phyloP scores from a whole-genome alignment of 23 red algal species.

The Gracilaria gracilis region DNA sequence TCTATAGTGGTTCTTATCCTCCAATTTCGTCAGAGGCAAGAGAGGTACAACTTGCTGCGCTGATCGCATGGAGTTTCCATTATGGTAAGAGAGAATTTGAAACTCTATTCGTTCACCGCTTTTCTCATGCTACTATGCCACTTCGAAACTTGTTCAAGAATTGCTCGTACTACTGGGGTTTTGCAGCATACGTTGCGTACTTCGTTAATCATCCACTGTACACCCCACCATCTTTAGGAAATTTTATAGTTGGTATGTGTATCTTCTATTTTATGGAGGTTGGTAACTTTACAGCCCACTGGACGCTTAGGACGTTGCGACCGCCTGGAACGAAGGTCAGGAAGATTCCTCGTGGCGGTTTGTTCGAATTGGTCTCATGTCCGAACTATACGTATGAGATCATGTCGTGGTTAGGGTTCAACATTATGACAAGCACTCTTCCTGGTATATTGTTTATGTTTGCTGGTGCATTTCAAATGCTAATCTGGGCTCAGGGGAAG shows the following conservation, averaged over 20 bases:
- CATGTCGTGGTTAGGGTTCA: conserved; percentile 90
- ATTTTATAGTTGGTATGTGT: conserved; percentile 52
- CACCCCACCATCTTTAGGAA: conserved; percentile 69
- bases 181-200: conserved; percentile 84
- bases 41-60: conserved; percentile 62
- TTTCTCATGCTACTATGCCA: conserved; percentile 99
- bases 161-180: conserved; percentile 96
- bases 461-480: conserved; percentile 90
- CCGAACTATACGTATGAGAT: conserved; percentile 95
- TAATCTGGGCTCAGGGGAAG: conserved; percentile 91
- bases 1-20: conserved; percentile 52
- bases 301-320: conserved; percentile 76
- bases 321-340: conserved; percentile 82
- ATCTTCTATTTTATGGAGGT: conserved; percentile 85
- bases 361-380: conserved; percentile 93
- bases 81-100: conserved; percentile 93
- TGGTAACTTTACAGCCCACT: conserved; percentile 82
- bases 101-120: conserved; percentile 96
- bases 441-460: conserved; percentile 79
- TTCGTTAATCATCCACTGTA: conserved; percentile 95
- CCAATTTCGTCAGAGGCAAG: background rate
- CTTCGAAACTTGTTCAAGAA: conserved; percentile 92
- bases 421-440: conserved; percentile 71
- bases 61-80: conserved; percentile 87
- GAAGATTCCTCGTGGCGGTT: conserved; percentile 83